Base-by-base conservation (phyloP, 306 rosid species). In the Alnus rubra region DNA sequence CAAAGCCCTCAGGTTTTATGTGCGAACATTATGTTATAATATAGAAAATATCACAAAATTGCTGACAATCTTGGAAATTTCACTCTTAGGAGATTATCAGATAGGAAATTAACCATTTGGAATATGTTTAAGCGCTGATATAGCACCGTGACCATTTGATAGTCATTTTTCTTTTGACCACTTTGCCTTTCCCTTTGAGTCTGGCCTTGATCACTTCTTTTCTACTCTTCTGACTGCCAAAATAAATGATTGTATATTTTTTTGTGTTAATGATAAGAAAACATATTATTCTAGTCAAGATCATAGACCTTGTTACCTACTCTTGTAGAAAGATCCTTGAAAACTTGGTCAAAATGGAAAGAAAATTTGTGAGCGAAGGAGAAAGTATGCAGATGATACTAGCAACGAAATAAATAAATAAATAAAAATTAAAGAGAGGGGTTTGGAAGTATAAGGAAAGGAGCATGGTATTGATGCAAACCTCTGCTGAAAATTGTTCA, bases 201-300 rank as follows among this genome's bases (percentile, higher is more conserved):
- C 64, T 58, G 64, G 64, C 30, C 64, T 58, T 23, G 52, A 12
- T 49, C 14, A 0, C 11, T 49, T 49, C 15, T 49, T 49, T 49
- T 10, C 52, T 49, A 9, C 14, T 9, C 13, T 49, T 49, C 51
- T 35, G 42, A 18, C 31, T 64, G 49, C 2, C 7, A 10, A 60
- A 79, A 50, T 35, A 75, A 45, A 64, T 28, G 49, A 51, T 71
- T 65, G 9, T 59, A 31, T 58, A 48, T 69, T 68, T 72, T 23
- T 23, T 23, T 23, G 9, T 73, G 53, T 73, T 68, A 74, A 63
- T 73, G 70, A 74, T 69, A 65, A 60, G 73, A 77, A 73, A 51
- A 80, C 33, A 68, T 71, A 39, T 47, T 15, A 39, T 77, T 42
- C 31, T n/a, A 70, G 56, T 35, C 54, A 78, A 69, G 39, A 30